phyloP scores from a whole-genome alignment of 192 early-diverging fungal genomes.

The Gamsiella multidivaricata region DNA sequence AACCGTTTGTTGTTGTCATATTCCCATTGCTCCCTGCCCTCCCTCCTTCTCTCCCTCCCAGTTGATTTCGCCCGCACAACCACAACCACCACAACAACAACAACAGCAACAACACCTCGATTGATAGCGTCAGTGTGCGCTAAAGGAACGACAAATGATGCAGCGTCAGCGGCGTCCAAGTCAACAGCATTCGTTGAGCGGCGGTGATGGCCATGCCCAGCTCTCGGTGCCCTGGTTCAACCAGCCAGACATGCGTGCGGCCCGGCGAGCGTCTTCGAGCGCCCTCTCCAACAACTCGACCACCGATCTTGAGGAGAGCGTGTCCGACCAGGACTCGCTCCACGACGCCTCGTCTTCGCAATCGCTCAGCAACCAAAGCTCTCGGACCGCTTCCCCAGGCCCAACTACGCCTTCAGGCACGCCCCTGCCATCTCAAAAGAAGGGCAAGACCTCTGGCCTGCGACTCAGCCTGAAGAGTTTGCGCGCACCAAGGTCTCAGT shows the following conservation, averaged over 20 bases:
- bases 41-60: not conserved
- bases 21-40: not conserved
- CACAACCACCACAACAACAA: no score
- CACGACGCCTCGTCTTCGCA: conserved; percentile 41
- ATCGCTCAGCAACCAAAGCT: conserved; percentile 45
- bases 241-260: conserved; percentile 19
- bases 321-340: conserved; percentile 38
- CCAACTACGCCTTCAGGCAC: conserved; percentile 10
- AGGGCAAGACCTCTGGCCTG: conserved; percentile 32
- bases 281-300: conserved; percentile 48
- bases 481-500: conserved; percentile 24
- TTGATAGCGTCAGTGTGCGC: not conserved
- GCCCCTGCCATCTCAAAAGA: conserved; percentile 2
- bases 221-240: conserved; percentile 35
- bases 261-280: conserved; percentile 33
- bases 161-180: not conserved
- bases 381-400: conserved; percentile 36
- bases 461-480: conserved; percentile 52
- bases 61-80: no score
- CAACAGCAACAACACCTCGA: not conserved
- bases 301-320: conserved; percentile 43
- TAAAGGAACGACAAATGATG: not conserved
- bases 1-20: no score
- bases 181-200: conserved; percentile 1
- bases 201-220: conserved; percentile 13